Evolutionary conservation across 2,329 filamentous ascomycete species (phyloP).

Genomic region (Thielaviopsis musarum): DNA sequence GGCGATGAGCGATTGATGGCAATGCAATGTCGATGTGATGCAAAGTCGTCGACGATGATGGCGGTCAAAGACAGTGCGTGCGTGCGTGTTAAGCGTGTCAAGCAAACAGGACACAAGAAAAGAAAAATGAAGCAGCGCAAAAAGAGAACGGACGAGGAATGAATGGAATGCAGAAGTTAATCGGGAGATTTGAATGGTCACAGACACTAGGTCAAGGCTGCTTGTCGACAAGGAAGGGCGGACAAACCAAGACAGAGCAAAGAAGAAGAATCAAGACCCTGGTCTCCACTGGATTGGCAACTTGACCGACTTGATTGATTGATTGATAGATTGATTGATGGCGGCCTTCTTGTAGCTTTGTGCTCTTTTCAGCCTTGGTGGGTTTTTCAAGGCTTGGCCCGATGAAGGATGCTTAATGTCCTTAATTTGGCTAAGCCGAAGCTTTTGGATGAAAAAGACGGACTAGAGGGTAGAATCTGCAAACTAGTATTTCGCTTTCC

Average conservation of each 20-base stretch:
- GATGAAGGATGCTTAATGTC: no score
- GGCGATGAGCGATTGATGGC: background rate
- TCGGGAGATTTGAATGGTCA: slow-evolving; percentile 6
- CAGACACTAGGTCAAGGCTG: background rate
- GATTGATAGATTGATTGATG: no score
- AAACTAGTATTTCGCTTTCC: background rate
- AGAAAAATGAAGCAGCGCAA: background rate
- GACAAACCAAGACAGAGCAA: background rate
- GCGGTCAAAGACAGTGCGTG: background rate
- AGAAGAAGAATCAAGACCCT: background rate
- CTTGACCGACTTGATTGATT: background rate
- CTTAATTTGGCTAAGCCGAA: background rate
- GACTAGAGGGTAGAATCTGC: background rate
- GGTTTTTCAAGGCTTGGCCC: no score
- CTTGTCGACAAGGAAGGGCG: background rate
- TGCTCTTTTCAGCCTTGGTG: no score
- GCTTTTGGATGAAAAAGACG: background rate
- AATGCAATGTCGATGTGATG: background rate
- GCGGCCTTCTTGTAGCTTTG: background rate
- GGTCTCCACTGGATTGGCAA: background rate
- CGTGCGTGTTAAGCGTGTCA: background rate
- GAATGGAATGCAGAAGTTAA: slow-evolving; percentile 2
- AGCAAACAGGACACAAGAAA: background rate
- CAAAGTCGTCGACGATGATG: slow-evolving; percentile 2
- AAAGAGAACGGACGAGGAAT: background rate